Evolutionary conservation across 257 asterid genomes (phyloP), one percentile per base, ranked within the genome.

Genomic region (Jacaranda copaia): DNA sequence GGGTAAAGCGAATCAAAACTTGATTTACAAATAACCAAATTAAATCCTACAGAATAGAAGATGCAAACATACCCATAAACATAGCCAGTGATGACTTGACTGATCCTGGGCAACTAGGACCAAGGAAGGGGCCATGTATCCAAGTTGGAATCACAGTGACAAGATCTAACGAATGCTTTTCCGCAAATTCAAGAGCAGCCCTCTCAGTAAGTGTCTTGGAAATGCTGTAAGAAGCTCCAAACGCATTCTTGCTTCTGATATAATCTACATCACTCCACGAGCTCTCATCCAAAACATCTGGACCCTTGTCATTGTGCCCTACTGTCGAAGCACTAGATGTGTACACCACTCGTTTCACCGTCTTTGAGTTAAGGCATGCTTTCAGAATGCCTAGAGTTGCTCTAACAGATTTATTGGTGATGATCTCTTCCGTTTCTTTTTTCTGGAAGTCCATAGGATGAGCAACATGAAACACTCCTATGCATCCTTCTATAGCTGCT

Each of bases 401-500:
- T 12, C 43, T 18, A 4, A 84, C 72, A 9, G 87, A 8, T 61
- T 8, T 74, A 12, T 45, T 61, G 39, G 63, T 63, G 51, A 45
- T 69, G 11, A 61, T 66, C 58, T 84, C 85, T 78, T 79, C 88
- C 0, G 75, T 59, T 76, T 88, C 90, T 60, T 78, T 74, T 65
- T 46, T 60, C 13, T 70, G 72, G 1, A 80, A 76, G 58, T 83
- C 85, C 8, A 85, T 73, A 0, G 86, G 87, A 32, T 88, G 90
- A 58, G 90, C 90, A 18, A 81, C 74, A 56, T 88, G 92, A 60
- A 88, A 88, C 13, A 88, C 83, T 3, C 90, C 88, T 25, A 71
- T 10, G 59, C 90, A 88, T 19, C 90, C 92, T 75, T 85, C 71
- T 5, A 88, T 82, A 45, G 90, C 81, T 4, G 78, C 69, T 12